phyloP scores from a whole-genome alignment of 257 asterid species.

The Solanum habrochaites region DNA sequence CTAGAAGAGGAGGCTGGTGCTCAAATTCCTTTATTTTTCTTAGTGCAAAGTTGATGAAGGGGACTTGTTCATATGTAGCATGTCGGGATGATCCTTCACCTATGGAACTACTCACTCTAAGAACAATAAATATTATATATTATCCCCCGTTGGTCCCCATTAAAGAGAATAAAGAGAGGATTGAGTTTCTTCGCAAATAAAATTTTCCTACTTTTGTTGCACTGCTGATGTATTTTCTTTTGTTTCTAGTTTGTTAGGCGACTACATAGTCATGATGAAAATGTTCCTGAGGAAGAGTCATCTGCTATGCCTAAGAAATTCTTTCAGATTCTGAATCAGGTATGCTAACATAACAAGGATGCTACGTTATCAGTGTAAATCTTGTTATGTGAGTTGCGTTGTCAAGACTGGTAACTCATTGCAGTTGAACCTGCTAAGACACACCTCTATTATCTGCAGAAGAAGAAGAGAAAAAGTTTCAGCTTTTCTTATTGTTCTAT shows the following conservation, averaged over 20 bases:
- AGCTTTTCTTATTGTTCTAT: neutral
- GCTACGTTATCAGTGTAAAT: neutral
- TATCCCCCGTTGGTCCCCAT: neutral
- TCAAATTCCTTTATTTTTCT: neutral
- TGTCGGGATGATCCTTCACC: neutral
- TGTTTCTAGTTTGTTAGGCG: conserved; percentile 66
- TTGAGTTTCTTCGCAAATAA: neutral
- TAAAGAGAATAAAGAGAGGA: neutral
- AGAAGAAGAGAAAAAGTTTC: neutral
- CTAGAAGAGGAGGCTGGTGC: neutral
- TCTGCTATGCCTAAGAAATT: conserved; percentile 68
- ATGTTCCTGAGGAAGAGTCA: conserved; percentile 55
- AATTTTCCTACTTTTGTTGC: neutral
- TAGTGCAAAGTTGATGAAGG: neutral
- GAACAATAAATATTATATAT: neutral
- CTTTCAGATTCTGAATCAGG: conserved; percentile 82
- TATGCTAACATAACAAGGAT: conserved; percentile 2
- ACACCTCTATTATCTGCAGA: neutral
- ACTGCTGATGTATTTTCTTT: neutral
- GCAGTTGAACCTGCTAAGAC: neutral
- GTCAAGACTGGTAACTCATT: neutral
- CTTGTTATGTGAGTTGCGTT: neutral
- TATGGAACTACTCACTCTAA: neutral
- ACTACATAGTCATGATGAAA: conserved; percentile 59
- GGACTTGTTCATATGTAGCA: neutral